Evolutionary conservation across 129 eudicot species (phyloP), one percentile per base, ranked within the genome.

Genomic region (carrot (Daucus carota)): DNA sequence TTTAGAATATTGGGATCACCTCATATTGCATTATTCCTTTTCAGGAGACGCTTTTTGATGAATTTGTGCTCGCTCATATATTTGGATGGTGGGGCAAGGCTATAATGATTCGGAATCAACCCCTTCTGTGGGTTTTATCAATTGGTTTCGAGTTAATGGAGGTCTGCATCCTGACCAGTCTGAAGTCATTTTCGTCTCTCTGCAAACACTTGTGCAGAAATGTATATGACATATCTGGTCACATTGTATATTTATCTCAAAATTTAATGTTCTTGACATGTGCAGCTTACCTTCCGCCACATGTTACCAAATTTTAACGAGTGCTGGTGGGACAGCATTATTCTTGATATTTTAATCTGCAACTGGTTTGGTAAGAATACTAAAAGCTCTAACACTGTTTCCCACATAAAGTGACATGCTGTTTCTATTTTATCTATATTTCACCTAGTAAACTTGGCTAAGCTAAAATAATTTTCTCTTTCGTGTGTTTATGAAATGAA

Each of bases 51-150:
- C 86, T 95, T 69, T 95, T 95, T 77, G 99, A 95, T 85, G 97
- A 87, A 73, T 95, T 95, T 86, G 97, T 95, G 75, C 80, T 88
- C 15, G 99, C 99, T 45, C 99, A 95, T 84, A 54, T 95, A 4
- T 86, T 95, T 67, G 99, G 99, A 62, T 95, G 99, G 99, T 95
- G 99, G 99, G 99, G 99, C n/a, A 95, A 95, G 91, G 99, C 99
- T 79, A 95, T 95, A 73, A 95, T 95, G 99, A 95, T 95, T 71
- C 99, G 99, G 48, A 95, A 95, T 85, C 99, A 95, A 77, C 99
- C 99, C 38, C 97, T 95, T 84, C 77, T 91, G 74, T 95, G 99
- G 99, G 90, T 91, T 6, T 84, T 95, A 80, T 95, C 99, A 34
- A 84, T 95, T 73, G 97, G 97, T 18, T 95, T 95, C 73, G 99